Evolutionary conservation across 2,329 filamentous ascomycete genomes (phyloP).

Genomic region (Aspergillus chevalieri): DNA sequence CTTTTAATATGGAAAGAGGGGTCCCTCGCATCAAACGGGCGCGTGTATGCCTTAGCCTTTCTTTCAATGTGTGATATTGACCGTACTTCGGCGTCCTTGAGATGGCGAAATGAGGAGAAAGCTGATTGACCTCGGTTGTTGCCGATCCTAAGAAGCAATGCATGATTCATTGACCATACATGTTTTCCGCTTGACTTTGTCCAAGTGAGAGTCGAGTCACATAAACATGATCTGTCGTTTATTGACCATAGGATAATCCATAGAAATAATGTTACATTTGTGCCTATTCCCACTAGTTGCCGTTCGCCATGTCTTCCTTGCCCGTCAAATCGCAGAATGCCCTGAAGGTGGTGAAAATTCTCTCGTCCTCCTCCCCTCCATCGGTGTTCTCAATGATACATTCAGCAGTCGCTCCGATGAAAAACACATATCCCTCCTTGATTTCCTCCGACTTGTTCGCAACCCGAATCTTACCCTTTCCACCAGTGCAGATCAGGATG

Average conservation of each 20-base stretch:
- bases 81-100: background rate
- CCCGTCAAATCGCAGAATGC: slow-evolving; percentile 81
- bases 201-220: too few relatives aligned
- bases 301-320: slow-evolving; percentile 35
- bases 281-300: slow-evolving; percentile 16
- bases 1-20: background rate
- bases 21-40: too few relatives aligned
- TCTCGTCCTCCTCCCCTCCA: slow-evolving; percentile 49
- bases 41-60: too few relatives aligned
- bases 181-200: background rate
- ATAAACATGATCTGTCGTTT: too few relatives aligned
- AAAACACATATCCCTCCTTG: slow-evolving; percentile 68
- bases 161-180: slow-evolving; percentile 8
- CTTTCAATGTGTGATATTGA: background rate
- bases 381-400: slow-evolving; percentile 64
- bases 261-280: background rate
- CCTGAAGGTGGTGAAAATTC: slow-evolving; percentile 81
- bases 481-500: slow-evolving; percentile 83
- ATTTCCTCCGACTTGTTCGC: slow-evolving; percentile 73
- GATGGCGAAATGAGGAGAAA: background rate
- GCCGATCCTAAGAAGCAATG: slow-evolving; percentile 4
- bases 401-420: slow-evolving; percentile 83
- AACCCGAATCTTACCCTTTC: slow-evolving; percentile 76
- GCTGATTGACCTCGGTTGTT: slow-evolving; percentile 5
- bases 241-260: too few relatives aligned